phyloP scores from a whole-genome alignment of 345 rosid species.

The Ceriops tagal region DNA sequence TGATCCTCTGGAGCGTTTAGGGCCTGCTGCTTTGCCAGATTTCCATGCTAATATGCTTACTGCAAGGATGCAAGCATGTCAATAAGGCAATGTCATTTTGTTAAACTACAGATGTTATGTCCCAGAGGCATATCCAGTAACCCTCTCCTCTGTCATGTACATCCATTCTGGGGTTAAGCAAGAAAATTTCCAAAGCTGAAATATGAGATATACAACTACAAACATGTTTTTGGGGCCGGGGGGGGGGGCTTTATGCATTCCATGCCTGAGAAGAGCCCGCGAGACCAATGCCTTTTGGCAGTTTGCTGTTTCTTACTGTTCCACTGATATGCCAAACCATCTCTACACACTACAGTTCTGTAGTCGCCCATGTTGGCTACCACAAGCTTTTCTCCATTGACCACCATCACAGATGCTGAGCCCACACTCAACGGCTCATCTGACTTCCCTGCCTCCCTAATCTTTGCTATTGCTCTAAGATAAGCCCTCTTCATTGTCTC shows the following conservation, averaged over 20 bases:
- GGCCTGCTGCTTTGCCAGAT: conserved; percentile 23
- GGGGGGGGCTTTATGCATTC: background rate
- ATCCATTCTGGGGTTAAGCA: too few species aligned
- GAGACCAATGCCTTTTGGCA: conserved; percentile 46
- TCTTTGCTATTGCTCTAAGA: conserved; percentile 45
- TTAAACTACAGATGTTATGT: too few species aligned
- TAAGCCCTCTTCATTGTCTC: conserved; percentile 57
- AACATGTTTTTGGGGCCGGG: background rate
- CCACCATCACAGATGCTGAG: conserved; percentile 55
- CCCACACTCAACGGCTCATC: conserved; percentile 35
- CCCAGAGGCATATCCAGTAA: too few species aligned
- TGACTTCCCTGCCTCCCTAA: conserved; percentile 31
- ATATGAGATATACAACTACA: too few species aligned
- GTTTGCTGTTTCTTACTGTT: conserved; percentile 28
- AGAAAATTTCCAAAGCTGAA: too few species aligned
- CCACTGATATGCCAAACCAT: conserved; percentile 59
- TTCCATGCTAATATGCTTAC: conserved; percentile 33
- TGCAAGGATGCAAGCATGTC: conserved; percentile 2
- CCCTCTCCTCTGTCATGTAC: too few species aligned
- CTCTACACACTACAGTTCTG: conserved; percentile 54
- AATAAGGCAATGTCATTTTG: background rate
- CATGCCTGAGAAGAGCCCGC: conserved; percentile 41
- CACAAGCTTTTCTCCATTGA: conserved; percentile 66
- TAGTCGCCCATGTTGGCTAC: conserved; percentile 58
- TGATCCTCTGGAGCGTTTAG: conserved; percentile 20